Conservation (phyloP, 2,329 filamentous ascomycete genomes). For the Bertia moriformis region DNA sequence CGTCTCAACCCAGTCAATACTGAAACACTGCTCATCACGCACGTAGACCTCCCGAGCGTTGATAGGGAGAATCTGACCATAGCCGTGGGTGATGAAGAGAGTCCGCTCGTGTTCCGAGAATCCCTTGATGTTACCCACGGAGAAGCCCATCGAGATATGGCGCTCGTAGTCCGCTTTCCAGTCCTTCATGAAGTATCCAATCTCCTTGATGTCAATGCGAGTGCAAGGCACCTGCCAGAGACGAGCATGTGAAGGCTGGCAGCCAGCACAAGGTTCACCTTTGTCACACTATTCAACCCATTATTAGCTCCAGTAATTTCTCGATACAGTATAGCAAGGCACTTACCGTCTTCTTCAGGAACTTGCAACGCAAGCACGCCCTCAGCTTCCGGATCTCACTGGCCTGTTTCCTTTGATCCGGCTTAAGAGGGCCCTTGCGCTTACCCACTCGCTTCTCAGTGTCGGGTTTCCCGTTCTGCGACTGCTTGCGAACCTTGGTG, state of each 20-base stretch:
- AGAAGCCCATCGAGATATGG: slow-evolving; percentile 74
- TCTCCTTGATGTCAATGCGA: slow-evolving; percentile 96
- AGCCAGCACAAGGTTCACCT: slow-evolving; percentile 87
- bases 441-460: slow-evolving; percentile 85
- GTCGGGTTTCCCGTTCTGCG: slow-evolving; percentile 64
- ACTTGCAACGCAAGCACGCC: slow-evolving; percentile 90
- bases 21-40: slow-evolving; percentile 80
- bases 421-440: slow-evolving; percentile 74
- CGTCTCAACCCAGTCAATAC: slow-evolving; percentile 84
- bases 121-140: slow-evolving; percentile 92
- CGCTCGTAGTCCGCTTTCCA: slow-evolving; percentile 96
- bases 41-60: slow-evolving; percentile 90
- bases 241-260: slow-evolving; percentile 85
- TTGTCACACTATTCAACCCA: slow-evolving; percentile 62
- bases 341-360: slow-evolving; percentile 74
- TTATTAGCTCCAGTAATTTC: not conserved
- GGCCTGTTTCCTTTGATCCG: slow-evolving; percentile 89
- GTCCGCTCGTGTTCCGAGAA: slow-evolving; percentile 50
- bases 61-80: slow-evolving; percentile 82
- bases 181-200: slow-evolving; percentile 97
- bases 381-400: slow-evolving; percentile 91
- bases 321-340: too few species aligned
- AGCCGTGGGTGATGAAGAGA: slow-evolving; percentile 92
- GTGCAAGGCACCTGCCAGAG: slow-evolving; percentile 97
- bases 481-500: slow-evolving; percentile 65